phyloP scores from a whole-genome alignment of 176 grass and related monocot genomes.

The Puccinellia tenuiflora region DNA sequence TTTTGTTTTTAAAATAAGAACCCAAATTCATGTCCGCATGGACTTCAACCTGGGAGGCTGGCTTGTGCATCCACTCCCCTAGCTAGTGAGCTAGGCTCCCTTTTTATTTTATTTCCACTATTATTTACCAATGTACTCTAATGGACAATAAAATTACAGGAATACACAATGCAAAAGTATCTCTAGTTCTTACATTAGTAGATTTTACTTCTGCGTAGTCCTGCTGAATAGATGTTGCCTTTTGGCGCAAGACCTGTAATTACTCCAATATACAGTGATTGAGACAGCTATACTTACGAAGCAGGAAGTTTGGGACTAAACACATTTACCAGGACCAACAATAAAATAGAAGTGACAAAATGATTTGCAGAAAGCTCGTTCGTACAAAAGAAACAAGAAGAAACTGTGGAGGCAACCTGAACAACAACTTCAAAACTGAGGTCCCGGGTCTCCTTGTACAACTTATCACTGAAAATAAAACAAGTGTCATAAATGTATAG shows the following conservation, averaged over 20 bases:
- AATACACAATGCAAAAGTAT: neutral
- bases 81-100: too few relatives aligned
- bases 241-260: slow-evolving; percentile 73
- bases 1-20: too few relatives aligned
- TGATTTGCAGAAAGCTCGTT: neutral
- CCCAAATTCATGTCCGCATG: too few relatives aligned
- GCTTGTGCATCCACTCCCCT: too few relatives aligned
- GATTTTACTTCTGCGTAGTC: slow-evolving; percentile 91
- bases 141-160: too few relatives aligned
- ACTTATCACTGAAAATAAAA: slow-evolving; percentile 64
- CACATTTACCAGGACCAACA: too few relatives aligned
- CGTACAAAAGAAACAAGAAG: neutral
- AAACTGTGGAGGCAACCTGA: slow-evolving; percentile 44
- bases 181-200: slow-evolving; percentile 31
- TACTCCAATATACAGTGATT: neutral
- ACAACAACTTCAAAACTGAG: slow-evolving; percentile 94
- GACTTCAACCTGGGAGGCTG: too few relatives aligned
- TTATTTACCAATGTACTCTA: too few relatives aligned
- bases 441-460: slow-evolving; percentile 95
- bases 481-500: neutral
- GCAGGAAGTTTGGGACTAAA: too few relatives aligned
- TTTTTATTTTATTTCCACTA: too few relatives aligned
- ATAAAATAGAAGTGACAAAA: too few relatives aligned
- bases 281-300: too few relatives aligned
- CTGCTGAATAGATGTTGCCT: slow-evolving; percentile 91